Evolutionary conservation across 208 protist species (phyloP).

Genomic region (Acanthamoeba healyi): DNA sequence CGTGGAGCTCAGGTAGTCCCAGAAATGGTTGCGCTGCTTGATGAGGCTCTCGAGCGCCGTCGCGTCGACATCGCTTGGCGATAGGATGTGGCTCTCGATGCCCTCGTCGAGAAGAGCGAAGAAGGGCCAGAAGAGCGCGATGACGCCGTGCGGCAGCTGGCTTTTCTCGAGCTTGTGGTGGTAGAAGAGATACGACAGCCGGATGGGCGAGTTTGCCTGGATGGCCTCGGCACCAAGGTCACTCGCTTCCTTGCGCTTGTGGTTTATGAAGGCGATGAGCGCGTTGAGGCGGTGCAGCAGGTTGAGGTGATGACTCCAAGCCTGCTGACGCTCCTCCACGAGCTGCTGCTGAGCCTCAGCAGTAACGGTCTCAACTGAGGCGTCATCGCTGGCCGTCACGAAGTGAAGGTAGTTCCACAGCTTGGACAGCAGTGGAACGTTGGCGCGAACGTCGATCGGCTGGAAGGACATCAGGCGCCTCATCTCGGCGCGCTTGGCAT

Average conservation of each 20-base stretch:
- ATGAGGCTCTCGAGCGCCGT: background rate
- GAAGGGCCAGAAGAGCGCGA: conserved; percentile 34
- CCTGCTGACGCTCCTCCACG: background rate
- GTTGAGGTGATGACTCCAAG: conserved; percentile 34
- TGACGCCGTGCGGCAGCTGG: background rate
- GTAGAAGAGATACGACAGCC: conserved; percentile 70
- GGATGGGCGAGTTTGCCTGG: background rate
- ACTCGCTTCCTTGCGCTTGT: background rate
- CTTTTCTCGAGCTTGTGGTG: conserved; percentile 50
- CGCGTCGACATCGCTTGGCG: background rate
- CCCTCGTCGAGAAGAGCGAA: conserved; percentile 20
- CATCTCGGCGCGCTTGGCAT: background rate
- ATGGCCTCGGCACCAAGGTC: background rate
- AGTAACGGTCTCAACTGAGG: no score
- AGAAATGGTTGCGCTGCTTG: conserved; percentile 61
- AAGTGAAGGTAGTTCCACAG: conserved; percentile 56
- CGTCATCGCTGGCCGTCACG: background rate
- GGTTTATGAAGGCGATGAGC: background rate
- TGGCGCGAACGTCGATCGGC: conserved; percentile 50
- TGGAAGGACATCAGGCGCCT: conserved; percentile 35
- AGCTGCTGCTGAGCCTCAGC: background rate
- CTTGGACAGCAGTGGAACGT: conserved; percentile 21
- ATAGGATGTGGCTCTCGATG: background rate
- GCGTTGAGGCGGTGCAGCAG: conserved; percentile 26
- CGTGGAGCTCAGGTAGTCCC: conserved; percentile 46